phyloP scores from a whole-genome alignment of 345 rosid species.

The Arabis alpina region DNA sequence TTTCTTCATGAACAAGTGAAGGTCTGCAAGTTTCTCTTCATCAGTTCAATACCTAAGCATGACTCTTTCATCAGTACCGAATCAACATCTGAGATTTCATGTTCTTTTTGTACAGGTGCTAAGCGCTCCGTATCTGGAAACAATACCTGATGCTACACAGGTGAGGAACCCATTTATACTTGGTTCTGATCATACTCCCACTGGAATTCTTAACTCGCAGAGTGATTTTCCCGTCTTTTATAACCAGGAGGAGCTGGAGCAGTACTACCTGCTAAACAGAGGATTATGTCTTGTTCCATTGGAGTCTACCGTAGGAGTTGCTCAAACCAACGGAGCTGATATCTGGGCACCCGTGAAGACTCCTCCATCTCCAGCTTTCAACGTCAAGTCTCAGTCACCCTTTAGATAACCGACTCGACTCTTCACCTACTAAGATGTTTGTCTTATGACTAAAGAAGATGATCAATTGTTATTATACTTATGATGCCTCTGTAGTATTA shows the following conservation, averaged over 20 bases:
- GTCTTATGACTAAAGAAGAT: constrained; percentile 16
- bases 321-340: constrained; percentile 93
- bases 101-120: constrained; percentile 64
- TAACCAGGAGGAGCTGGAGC: constrained; percentile 54
- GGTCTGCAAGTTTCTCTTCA: constrained; percentile 54
- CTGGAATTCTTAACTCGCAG: neutral
- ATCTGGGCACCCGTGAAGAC: constrained; percentile 95
- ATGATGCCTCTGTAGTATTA: constrained; percentile 26
- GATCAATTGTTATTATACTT: constrained; percentile 15
- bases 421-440: constrained; percentile 27
- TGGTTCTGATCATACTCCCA: too few species aligned
- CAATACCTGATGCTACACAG: constrained; percentile 53
- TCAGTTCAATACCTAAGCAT: constrained; percentile 14
- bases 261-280: constrained; percentile 65
- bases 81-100: neutral
- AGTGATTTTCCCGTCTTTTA: constrained; percentile 9
- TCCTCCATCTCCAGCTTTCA: constrained; percentile 60
- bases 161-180: constrained; percentile 46
- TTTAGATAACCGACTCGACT: constrained; percentile 39
- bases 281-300: constrained; percentile 90
- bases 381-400: constrained; percentile 39
- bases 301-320: constrained; percentile 72
- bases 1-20: constrained; percentile 98
- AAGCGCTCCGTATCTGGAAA: constrained; percentile 94
- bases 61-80: constrained; percentile 1